phyloP scores from a whole-genome alignment of 1,284 basidiomycete genomes.

The Vanrija pseudolonga region DNA sequence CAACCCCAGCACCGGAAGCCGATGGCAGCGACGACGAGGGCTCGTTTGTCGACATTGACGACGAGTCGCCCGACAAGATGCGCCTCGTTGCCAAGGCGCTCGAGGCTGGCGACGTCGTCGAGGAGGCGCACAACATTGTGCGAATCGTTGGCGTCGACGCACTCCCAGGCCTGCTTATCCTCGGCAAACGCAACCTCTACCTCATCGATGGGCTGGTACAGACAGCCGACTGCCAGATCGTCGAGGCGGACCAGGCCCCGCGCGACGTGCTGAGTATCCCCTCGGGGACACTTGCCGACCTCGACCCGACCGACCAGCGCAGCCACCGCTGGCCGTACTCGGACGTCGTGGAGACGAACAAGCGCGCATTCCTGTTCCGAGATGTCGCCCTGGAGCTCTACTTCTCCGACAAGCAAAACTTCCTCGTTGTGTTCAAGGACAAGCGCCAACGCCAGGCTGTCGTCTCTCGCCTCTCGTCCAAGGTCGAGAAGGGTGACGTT shows the following conservation, averaged over 20 bases:
- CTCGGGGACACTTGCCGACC: conserved; percentile 69
- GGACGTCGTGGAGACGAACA: conserved; percentile 71
- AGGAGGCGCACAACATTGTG: conserved; percentile 75
- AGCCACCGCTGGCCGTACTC: conserved; percentile 77
- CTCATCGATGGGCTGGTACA: conserved; percentile 91
- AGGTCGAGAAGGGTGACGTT: conserved; percentile 42
- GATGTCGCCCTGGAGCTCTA: conserved; percentile 90
- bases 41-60: conserved; percentile 35
- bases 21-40: conserved; percentile 23
- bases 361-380: conserved; percentile 80
- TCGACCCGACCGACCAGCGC: conserved; percentile 65
- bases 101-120: conserved; percentile 83
- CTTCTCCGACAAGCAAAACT: conserved; percentile 79
- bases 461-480: conserved; percentile 57
- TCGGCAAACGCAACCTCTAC: conserved; percentile 79
- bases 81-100: conserved; percentile 54
- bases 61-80: conserved; percentile 65
- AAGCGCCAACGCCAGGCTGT: conserved; percentile 63
- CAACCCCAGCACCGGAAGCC: not conserved
- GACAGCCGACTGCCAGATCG: conserved; percentile 78
- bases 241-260: conserved; percentile 82
- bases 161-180: conserved; percentile 77
- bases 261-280: conserved; percentile 77
- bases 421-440: conserved; percentile 72
- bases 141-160: conserved; percentile 79